Conservation (phyloP, 768 basidiomycete species). For the Candolleomyces eurysporus region DNA sequence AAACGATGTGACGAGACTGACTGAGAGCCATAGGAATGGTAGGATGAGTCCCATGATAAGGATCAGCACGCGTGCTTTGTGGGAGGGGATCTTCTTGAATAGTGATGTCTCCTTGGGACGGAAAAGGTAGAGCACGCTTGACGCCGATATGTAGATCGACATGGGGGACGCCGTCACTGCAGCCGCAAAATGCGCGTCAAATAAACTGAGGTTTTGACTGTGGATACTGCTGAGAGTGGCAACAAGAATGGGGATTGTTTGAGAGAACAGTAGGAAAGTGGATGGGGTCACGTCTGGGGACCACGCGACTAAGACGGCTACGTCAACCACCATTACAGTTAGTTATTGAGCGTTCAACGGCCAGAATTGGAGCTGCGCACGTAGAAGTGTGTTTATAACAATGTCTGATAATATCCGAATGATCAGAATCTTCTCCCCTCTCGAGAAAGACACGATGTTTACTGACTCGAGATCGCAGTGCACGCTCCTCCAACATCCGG, state of each 20-base stretch:
- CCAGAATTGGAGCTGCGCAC: neutral
- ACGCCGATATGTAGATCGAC: constrained; percentile 10
- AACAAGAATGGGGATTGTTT: constrained; percentile 16
- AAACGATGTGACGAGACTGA: neutral
- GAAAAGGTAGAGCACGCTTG: neutral
- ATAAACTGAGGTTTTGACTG: constrained; percentile 12
- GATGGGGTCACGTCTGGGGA: neutral
- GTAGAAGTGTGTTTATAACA: neutral
- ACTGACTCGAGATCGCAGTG: neutral
- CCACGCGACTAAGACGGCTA: neutral
- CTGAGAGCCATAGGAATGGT: neutral
- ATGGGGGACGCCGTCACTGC: constrained; percentile 16
- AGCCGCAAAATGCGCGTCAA: constrained; percentile 18
- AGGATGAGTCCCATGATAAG: neutral
- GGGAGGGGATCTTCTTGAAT: neutral
- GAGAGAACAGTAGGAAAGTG: constrained; percentile 15
- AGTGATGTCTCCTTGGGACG: neutral
- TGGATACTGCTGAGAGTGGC: constrained; percentile 15
- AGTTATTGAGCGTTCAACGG: neutral
- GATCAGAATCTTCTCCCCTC: neutral
- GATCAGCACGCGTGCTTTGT: neutral
- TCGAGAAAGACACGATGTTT: neutral
- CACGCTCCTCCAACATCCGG: neutral
- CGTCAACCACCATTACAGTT: neutral
- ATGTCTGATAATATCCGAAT: neutral